A percentile compares a stretch with the other conserved stretches of the same genome.
These are phyloP conservation scores for Herpetospermum pedunculosum DNA, from an alignment of 306 rosid genomes.

Conservation along the genomic window DNA sequence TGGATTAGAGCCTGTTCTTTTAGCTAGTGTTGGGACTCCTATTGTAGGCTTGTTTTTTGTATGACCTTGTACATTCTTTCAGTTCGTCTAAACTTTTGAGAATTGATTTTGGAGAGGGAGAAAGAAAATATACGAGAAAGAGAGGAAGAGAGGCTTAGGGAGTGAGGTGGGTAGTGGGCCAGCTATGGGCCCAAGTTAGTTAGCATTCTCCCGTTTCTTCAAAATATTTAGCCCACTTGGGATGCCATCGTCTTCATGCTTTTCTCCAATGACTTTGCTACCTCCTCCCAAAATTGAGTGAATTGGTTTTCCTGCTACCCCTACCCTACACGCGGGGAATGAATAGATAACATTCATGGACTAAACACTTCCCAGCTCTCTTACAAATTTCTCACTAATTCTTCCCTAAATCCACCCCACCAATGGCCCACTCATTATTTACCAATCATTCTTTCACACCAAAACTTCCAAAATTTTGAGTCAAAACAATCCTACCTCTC, in stretches of 20 bases:
- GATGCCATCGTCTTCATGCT: neutral
- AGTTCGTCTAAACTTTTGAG: too few species aligned
- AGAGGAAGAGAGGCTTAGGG: too few species aligned
- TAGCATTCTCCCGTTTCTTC: neutral
- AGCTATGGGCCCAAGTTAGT: too few species aligned
- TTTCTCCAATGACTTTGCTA: neutral
- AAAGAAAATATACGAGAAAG: too few species aligned
- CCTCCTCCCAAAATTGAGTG: neutral
- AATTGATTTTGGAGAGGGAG: too few species aligned
- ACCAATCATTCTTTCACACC: neutral
- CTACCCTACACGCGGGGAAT: too few species aligned
- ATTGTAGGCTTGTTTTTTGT: too few species aligned
- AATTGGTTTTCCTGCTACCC: neutral
- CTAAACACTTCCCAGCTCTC: neutral
- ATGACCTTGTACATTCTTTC: too few species aligned
- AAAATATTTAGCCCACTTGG: neutral
- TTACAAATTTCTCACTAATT: neutral
- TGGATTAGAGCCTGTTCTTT: too few species aligned
- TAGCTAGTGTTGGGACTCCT: too few species aligned
- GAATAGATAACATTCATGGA: neutral
- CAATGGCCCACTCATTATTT: neutral
- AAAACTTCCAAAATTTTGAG: neutral
- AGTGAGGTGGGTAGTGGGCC: too few species aligned
- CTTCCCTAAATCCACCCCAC: neutral
- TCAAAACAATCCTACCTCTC: neutral